Conservation (phyloP, 1,139 yeast species). For the Suhomyces bolitotheri region DNA sequence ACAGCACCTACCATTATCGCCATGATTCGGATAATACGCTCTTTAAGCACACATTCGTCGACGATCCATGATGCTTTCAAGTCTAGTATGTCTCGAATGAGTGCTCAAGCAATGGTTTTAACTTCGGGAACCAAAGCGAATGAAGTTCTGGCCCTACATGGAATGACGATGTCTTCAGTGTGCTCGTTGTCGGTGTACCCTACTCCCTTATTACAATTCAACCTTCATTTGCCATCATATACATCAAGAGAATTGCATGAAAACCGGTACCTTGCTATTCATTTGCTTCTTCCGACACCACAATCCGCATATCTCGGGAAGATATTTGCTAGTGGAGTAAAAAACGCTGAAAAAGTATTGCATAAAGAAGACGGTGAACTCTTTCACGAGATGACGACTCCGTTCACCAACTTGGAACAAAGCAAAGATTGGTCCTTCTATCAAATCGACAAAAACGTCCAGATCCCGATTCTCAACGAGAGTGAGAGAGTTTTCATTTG, state of each 20-base stretch:
- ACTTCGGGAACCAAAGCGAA: conserved; percentile 25
- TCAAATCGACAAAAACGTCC: conserved; percentile 20
- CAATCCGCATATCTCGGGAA: conserved; percentile 56
- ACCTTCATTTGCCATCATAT: conserved; percentile 77
- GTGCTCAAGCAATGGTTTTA: conserved; percentile 48
- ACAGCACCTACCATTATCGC: too few species aligned
- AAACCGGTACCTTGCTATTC: conserved; percentile 64
- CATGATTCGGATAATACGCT: conserved; percentile 11
- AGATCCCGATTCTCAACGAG: conserved; percentile 59
- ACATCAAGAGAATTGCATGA: conserved; percentile 67
- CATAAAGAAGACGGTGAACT: conserved; percentile 36
- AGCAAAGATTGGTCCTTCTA: conserved; percentile 32
- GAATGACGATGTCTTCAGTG: conserved; percentile 81
- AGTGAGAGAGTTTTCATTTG: conserved; percentile 70
- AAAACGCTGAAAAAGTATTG: conserved; percentile 20
- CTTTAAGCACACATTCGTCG: conserved; percentile 4
- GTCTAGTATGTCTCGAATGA: conserved; percentile 40
- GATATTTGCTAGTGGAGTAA: conserved; percentile 61
- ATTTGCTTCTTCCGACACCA: conserved; percentile 61
- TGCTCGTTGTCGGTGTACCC: conserved; percentile 77
- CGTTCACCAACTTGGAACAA: conserved; percentile 39
- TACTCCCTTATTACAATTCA: conserved; percentile 72
- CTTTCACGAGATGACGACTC: conserved; percentile 51
- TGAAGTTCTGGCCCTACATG: conserved; percentile 42
- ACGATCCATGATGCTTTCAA: conserved; percentile 15